Percentiles rank a stretch among this genome's conserved stretches.
Evolutionary conservation across 169 alveolate species (phyloP).

Genomic region (Eimeria sp.): DNA sequence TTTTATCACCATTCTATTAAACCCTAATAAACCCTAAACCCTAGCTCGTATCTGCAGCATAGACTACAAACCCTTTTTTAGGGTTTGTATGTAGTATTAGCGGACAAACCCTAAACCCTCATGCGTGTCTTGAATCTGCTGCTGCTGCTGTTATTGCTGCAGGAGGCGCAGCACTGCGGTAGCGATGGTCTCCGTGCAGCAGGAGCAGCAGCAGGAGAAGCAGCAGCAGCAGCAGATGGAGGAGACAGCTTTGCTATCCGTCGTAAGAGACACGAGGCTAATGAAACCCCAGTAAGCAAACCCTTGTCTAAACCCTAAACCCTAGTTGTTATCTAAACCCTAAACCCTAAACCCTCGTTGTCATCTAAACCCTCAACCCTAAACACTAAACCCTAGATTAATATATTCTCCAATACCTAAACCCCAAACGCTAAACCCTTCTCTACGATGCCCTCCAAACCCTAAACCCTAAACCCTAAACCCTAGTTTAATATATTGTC

Average conservation of each 20-base stretch:
- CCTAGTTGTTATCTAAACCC: background rate
- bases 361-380: background rate
- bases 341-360: background rate
- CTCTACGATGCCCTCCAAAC: background rate
- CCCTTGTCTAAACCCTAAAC: background rate
- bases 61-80: background rate
- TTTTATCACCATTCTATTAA: background rate
- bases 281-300: slow-evolving; percentile 30
- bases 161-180: slow-evolving; percentile 20
- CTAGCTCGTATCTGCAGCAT: background rate
- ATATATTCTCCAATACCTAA: background rate
- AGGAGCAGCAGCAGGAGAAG: background rate
- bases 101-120: slow-evolving; percentile 15
- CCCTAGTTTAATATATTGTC: background rate
- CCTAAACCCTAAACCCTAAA: slow-evolving; percentile 38
- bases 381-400: background rate
- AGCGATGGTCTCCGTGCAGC: slow-evolving; percentile 29
- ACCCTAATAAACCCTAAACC: background rate
- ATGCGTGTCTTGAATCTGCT: background rate
- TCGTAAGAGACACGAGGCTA: slow-evolving; percentile 31
- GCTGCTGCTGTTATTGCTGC: background rate
- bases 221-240: slow-evolving; percentile 12
- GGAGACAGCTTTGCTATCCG: slow-evolving; percentile 30
- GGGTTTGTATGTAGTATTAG: background rate
- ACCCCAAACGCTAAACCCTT: background rate